Percentiles rank a stretch among this genome's conserved stretches.
Evolutionary conservation across 2,329 filamentous ascomycete genomes (phyloP).

Genomic region (Colletotrichum nymphaeae): DNA sequence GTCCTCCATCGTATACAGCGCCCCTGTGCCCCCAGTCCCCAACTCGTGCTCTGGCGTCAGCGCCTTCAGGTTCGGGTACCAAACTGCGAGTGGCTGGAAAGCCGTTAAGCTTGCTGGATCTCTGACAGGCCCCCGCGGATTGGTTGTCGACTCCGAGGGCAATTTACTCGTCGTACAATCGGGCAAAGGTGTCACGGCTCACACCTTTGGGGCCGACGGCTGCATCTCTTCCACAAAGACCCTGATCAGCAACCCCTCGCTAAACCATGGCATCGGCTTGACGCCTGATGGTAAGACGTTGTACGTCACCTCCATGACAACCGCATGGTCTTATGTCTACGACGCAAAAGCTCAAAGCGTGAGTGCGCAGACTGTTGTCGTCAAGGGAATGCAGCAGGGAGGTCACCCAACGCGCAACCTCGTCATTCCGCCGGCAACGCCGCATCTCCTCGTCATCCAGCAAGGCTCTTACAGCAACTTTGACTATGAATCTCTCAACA

Average conservation of each 20-base stretch:
- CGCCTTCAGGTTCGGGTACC: constrained; percentile 43
- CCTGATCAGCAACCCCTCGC: constrained; percentile 46
- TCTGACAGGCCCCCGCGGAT: constrained; percentile 48
- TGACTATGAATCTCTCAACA: constrained; percentile 48
- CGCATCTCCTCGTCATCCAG: constrained; percentile 51
- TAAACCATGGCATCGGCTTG: constrained; percentile 54
- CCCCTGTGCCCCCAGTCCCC: constrained; percentile 44
- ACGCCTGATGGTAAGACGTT: constrained; percentile 52
- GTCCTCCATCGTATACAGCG: constrained; percentile 3
- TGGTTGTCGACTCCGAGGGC: constrained; percentile 49
- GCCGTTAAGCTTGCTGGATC: constrained; percentile 52
- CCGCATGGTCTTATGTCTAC: constrained; percentile 68
- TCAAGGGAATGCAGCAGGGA: constrained; percentile 52
- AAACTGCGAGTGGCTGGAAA: constrained; percentile 49
- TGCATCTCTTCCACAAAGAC: constrained; percentile 52
- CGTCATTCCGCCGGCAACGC: constrained; percentile 47
- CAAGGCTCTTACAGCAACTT: constrained; percentile 53
- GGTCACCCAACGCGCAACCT: constrained; percentile 53
- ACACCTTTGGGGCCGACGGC: constrained; percentile 53
- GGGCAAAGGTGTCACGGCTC: constrained; percentile 50
- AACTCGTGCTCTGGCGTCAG: constrained; percentile 48
- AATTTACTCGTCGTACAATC: constrained; percentile 52
- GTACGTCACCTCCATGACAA: constrained; percentile 52
- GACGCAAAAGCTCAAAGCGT: constrained; percentile 59
- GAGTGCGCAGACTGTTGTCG: constrained; percentile 52